These are phyloP conservation scores for Teratosphaeria viscida DNA, from an alignment of 2,329 filamentous ascomycete genomes.

Conservation along the genomic window DNA sequence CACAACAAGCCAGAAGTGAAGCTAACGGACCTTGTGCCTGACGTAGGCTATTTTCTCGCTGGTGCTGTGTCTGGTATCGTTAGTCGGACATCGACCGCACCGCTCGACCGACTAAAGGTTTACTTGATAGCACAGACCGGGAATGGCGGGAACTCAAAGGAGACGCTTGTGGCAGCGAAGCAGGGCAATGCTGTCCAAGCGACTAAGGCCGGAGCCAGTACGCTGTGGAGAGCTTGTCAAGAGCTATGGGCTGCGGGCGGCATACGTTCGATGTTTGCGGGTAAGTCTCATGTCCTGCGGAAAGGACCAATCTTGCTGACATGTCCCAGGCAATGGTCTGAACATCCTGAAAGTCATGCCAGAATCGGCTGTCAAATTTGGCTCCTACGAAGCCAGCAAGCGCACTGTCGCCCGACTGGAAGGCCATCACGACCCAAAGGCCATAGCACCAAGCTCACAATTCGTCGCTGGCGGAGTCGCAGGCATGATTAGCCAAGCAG, in stretches of 20 bases:
- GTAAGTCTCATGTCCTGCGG: slow-evolving; percentile 40
- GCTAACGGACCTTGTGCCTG: slow-evolving; percentile 56
- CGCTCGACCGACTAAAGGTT: slow-evolving; percentile 92
- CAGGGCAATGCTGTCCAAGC: slow-evolving; percentile 57
- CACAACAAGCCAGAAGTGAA: slow-evolving; percentile 18
- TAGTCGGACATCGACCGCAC: slow-evolving; percentile 88
- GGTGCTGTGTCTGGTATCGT: slow-evolving; percentile 90
- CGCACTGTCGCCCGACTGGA: slow-evolving; percentile 74
- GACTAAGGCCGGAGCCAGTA: slow-evolving; percentile 54
- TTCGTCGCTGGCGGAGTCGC: slow-evolving; percentile 85
- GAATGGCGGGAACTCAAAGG: slow-evolving; percentile 34
- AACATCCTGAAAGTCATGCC: slow-evolving; percentile 98
- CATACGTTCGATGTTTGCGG: slow-evolving; percentile 81
- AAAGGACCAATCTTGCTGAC: slow-evolving; percentile 3
- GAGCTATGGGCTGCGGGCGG: slow-evolving; percentile 81
- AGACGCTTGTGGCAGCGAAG: slow-evolving; percentile 56
- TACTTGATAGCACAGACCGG: slow-evolving; percentile 89
- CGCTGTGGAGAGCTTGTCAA: slow-evolving; percentile 61
- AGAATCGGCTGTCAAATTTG: slow-evolving; percentile 96
- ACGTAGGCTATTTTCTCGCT: slow-evolving; percentile 95
- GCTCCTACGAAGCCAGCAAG: slow-evolving; percentile 92
- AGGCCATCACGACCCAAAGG: slow-evolving; percentile 71
- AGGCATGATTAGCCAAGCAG: slow-evolving; percentile 90
- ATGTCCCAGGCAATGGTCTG: slow-evolving; percentile 68
- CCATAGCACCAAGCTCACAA: slow-evolving; percentile 73